Evolutionary conservation across 306 rosid genomes (phyloP).

Genomic region (Begonia loranthoides): DNA sequence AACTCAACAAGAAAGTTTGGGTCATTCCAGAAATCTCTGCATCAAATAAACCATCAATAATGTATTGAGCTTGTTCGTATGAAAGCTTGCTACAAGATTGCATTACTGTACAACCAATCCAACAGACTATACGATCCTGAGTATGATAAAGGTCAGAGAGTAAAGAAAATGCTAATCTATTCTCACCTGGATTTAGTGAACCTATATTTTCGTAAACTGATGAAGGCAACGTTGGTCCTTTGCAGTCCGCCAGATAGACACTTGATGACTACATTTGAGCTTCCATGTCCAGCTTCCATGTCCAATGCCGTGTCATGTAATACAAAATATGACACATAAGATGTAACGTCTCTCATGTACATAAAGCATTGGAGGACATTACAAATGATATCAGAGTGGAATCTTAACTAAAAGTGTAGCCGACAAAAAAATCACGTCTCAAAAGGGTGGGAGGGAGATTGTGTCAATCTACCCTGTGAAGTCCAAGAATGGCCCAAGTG

Average conservation of each 20-base stretch:
- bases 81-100: conserved; percentile 88
- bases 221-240: conserved; percentile 74
- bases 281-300: conserved; percentile 51
- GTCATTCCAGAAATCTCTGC: conserved; percentile 27
- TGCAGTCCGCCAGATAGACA: conserved; percentile 49
- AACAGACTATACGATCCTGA: conserved; percentile 54
- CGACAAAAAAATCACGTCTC: no score
- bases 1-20: conserved; percentile 69
- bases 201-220: conserved; percentile 52
- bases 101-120: conserved; percentile 81
- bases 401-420: no score
- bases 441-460: no score
- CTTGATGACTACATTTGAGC: conserved; percentile 68
- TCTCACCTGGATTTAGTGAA: conserved; percentile 78
- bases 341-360: no score
- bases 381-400: no score
- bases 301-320: conserved; percentile 57
- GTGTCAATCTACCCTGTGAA: no score
- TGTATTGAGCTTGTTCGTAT: conserved; percentile 57
- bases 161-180: conserved; percentile 70
- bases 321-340: conserved; percentile 77
- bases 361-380: no score
- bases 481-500: no score
- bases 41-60: conserved; percentile 39
- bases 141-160: conserved; percentile 39